Evolutionary conservation across 2,329 filamentous ascomycete genomes (phyloP).

Genomic region (Aschersonia sp.): DNA sequence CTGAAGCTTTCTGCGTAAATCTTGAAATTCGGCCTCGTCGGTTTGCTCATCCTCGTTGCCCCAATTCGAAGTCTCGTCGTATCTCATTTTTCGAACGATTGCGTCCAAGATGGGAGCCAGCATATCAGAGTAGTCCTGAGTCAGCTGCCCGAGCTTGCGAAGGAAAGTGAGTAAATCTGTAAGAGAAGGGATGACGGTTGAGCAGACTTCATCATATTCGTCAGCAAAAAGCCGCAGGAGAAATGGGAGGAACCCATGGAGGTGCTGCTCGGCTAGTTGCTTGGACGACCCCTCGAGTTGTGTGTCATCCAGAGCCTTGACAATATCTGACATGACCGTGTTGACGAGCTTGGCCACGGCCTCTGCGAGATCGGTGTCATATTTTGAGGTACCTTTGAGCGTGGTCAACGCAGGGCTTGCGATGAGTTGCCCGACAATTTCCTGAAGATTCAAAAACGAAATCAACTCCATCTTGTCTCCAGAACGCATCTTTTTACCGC

Average conservation of each 20-base stretch:
- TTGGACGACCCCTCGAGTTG: conserved; percentile 48
- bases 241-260: conserved; percentile 73
- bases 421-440: conserved; percentile 76
- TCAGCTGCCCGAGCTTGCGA: conserved; percentile 63
- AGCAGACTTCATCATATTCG: conserved; percentile 96
- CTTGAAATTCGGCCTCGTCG: conserved; percentile 94
- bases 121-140: conserved; percentile 64
- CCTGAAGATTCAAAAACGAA: conserved; percentile 71
- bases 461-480: conserved; percentile 92
- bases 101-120: conserved; percentile 79
- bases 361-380: conserved; percentile 92
- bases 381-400: conserved; percentile 65
- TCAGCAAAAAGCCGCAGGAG: conserved; percentile 91
- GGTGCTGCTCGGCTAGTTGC: conserved; percentile 63
- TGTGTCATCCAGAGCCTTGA: conserved; percentile 64
- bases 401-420: conserved; percentile 69
- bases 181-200: conserved; percentile 82
- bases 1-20: conserved; percentile 78
- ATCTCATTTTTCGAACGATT: conserved; percentile 91
- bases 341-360: conserved; percentile 93
- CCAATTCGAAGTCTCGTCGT: conserved; percentile 89
- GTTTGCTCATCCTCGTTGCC: conserved; percentile 88
- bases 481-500: conserved; percentile 94
- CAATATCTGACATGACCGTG: conserved; percentile 72
- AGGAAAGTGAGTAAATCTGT: conserved; percentile 87